A percentile compares a stretch with the other conserved stretches of the same genome.
These are phyloP conservation scores for Leptomonas pyrrhocoris DNA, from an alignment of 208 protist genomes.

Conservation along the genomic window DNA sequence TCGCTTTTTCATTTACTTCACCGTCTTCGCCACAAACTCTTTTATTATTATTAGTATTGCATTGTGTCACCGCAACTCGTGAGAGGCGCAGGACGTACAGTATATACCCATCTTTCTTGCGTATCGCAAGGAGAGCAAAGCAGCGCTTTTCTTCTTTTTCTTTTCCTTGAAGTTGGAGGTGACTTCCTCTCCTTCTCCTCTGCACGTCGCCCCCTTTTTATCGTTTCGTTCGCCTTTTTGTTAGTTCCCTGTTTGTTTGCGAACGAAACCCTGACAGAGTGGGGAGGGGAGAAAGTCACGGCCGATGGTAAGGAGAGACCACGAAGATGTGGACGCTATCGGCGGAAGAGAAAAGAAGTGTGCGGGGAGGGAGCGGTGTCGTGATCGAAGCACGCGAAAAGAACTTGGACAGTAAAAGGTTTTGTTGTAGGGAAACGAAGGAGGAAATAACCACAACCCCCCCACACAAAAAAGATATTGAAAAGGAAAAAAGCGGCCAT, in stretches of 20 bases:
- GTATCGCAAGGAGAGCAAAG: too few species aligned
- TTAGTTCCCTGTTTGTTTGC: too few species aligned
- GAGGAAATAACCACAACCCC: slow-evolving; percentile 21
- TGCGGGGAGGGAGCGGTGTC: background rate
- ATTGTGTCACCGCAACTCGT: too few species aligned
- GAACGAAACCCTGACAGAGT: too few species aligned
- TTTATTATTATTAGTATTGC: background rate
- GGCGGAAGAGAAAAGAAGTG: background rate
- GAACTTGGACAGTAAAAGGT: slow-evolving; percentile 23
- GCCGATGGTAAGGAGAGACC: background rate
- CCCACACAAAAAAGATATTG: slow-evolving; percentile 8
- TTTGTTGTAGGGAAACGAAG: slow-evolving; percentile 25
- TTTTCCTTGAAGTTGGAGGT: too few species aligned
- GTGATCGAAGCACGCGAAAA: background rate
- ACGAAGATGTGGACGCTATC: background rate
- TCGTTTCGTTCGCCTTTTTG: too few species aligned
- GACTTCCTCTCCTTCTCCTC: too few species aligned
- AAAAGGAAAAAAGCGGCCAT: slow-evolving; percentile 19
- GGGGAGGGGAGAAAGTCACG: too few species aligned
- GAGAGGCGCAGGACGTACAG: too few species aligned
- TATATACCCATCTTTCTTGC: too few species aligned
- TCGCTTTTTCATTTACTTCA: slow-evolving; percentile 11
- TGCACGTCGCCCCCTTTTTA: too few species aligned
- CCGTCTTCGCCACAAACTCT: background rate
- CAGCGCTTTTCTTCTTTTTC: too few species aligned